Conservation (phyloP, 1,284 basidiomycete species). For the Ceratobasidium sp. region DNA sequence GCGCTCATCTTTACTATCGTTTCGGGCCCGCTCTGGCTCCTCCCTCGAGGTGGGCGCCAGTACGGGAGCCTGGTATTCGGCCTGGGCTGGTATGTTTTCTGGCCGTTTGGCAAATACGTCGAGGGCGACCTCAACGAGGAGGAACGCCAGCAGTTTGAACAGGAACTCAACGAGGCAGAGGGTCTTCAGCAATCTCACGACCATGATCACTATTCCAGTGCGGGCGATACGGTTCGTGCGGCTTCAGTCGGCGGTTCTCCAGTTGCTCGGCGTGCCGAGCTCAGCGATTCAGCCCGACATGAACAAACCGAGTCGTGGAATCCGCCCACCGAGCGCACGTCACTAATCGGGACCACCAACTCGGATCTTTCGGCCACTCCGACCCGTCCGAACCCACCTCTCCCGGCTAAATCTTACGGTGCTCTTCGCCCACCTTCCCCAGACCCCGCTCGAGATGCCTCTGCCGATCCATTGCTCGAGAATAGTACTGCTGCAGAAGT, state of each 20-base stretch:
- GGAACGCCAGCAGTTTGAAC: constrained; percentile 56
- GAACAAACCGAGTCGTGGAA: constrained; percentile 55
- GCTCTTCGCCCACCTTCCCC: constrained; percentile 41
- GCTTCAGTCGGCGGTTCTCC: constrained; percentile 39
- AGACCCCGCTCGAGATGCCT: background rate
- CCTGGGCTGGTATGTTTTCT: constrained; percentile 94
- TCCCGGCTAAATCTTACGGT: constrained; percentile 49
- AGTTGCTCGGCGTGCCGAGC: constrained; percentile 19
- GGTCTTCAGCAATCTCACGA: constrained; percentile 56
- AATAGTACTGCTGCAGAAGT: constrained; percentile 6
- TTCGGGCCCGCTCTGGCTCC: constrained; percentile 76
- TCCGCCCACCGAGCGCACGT: constrained; percentile 51
- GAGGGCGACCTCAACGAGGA: constrained; percentile 75
- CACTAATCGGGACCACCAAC: constrained; percentile 52
- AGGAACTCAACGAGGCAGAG: constrained; percentile 61
- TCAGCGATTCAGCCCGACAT: constrained; percentile 36
- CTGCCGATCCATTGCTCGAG: constrained; percentile 19
- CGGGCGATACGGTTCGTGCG: constrained; percentile 35
- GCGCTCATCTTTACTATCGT: constrained; percentile 76
- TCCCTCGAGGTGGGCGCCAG: constrained; percentile 83
- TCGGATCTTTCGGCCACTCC: constrained; percentile 46
- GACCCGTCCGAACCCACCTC: constrained; percentile 42
- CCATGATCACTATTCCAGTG: constrained; percentile 36
- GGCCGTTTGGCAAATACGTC: constrained; percentile 99
- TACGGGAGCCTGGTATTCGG: constrained; percentile 93